Percentiles rank a stretch among this genome's conserved stretches.
phyloP scores from a whole-genome alignment of 1,284 basidiomycete genomes.

The Agaricales sp. region DNA sequence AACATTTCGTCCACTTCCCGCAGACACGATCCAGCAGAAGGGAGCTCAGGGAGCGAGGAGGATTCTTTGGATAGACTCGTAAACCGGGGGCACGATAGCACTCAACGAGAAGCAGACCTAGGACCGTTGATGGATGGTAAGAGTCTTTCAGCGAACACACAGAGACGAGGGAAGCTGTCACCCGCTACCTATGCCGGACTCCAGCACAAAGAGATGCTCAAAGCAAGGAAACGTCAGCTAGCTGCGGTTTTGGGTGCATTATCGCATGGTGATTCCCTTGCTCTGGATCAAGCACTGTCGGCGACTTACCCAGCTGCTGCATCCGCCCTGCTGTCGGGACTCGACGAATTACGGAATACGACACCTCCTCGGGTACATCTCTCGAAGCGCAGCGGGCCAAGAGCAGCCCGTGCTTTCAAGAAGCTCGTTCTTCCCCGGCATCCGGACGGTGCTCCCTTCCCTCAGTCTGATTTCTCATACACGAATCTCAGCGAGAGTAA shows the following conservation, averaged over 20 bases:
- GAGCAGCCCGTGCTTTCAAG: conserved; percentile 17
- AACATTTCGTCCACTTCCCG: background rate
- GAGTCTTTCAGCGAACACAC: too few relatives aligned
- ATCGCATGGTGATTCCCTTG: conserved; percentile 53
- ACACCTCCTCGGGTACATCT: conserved; percentile 19
- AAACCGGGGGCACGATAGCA: too few relatives aligned
- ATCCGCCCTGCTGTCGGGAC: conserved; percentile 13
- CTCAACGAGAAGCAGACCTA: too few relatives aligned
- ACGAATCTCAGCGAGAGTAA: conserved; percentile 55
- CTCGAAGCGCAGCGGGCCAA: conserved; percentile 19
- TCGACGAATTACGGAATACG: background rate
- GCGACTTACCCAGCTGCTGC: conserved; percentile 33
- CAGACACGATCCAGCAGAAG: conserved; percentile 28
- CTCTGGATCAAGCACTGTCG: conserved; percentile 67
- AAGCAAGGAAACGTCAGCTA: conserved; percentile 55
- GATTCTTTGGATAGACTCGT: conserved; percentile 18
- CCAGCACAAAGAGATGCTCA: conserved; percentile 65
- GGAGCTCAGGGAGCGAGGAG: conserved; percentile 20
- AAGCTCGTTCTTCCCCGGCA: conserved; percentile 18
- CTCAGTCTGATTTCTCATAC: conserved; percentile 46
- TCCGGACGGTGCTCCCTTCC: conserved; percentile 32
- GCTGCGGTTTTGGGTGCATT: conserved; percentile 54
- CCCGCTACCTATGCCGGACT: conserved; percentile 56
- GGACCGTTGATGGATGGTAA: too few relatives aligned
- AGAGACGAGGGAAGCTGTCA: conserved; percentile 41